Conservation (phyloP, 2,329 filamentous ascomycete species). For the Dothiorella sarmentorum region DNA sequence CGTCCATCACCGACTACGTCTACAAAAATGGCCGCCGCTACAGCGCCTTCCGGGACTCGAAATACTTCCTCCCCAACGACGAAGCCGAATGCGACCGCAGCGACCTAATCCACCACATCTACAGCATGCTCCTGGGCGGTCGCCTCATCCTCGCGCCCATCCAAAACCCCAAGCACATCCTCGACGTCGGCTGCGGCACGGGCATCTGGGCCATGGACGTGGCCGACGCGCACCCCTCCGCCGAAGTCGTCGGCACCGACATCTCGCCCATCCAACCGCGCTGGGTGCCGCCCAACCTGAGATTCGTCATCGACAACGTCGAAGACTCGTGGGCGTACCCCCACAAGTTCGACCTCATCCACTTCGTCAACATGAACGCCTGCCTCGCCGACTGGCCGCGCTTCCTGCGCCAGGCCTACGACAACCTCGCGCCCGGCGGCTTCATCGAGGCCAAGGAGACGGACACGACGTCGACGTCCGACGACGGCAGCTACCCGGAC, state of each 20-base stretch:
- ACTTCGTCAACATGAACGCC: constrained; percentile 24
- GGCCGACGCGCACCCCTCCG: constrained; percentile 33
- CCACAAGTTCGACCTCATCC: constrained; percentile 26
- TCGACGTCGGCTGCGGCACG: constrained; percentile 34
- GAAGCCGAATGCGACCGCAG: constrained; percentile 34
- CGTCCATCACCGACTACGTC: constrained; percentile 8
- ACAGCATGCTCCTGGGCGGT: constrained; percentile 33
- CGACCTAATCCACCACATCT: constrained; percentile 39
- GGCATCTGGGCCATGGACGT: constrained; percentile 36
- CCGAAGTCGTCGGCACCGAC: constrained; percentile 43
- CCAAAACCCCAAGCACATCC: constrained; percentile 22
- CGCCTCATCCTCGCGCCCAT: constrained; percentile 37
- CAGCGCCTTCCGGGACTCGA: constrained; percentile 35
- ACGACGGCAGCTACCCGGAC: constrained; percentile 21
- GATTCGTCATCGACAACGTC: constrained; percentile 52
- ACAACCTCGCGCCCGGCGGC: constrained; percentile 47
- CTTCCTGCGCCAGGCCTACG: constrained; percentile 25
- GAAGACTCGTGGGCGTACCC: constrained; percentile 31
- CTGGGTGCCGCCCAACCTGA: constrained; percentile 47
- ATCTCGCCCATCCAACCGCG: constrained; percentile 45
- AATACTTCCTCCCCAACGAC: constrained; percentile 35
- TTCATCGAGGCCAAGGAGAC: constrained; percentile 51
- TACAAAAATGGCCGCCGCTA: constrained; percentile 28
- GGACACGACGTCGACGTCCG: constrained; percentile 1
- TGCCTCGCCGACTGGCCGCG: constrained; percentile 26